phyloP scores from a whole-genome alignment of 2,329 filamentous ascomycete genomes.

The Sclerotinia minor region DNA sequence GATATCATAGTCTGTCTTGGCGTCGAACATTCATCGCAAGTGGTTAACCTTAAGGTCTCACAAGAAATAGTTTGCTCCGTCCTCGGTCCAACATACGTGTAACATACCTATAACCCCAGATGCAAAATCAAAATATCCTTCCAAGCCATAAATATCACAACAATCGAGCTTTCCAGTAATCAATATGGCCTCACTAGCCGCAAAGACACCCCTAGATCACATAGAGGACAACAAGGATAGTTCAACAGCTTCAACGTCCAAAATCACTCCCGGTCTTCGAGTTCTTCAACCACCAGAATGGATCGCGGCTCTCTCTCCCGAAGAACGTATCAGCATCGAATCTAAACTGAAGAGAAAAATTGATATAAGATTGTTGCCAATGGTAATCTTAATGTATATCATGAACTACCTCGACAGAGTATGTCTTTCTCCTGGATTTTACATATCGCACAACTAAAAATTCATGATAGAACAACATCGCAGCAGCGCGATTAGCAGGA shows the following conservation, averaged over 20 bases:
- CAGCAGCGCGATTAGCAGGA: constrained; percentile 54
- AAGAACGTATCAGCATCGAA: constrained; percentile 55
- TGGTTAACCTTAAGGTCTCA: not conserved
- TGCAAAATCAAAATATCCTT: not conserved
- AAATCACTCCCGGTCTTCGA: not conserved
- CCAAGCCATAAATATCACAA: not conserved
- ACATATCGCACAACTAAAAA: not conserved
- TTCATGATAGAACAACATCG: constrained; percentile 52
- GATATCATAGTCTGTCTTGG: not conserved
- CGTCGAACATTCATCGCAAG: not conserved
- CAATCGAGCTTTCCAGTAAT: not conserved
- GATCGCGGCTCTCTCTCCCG: constrained; percentile 50
- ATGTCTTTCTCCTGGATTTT: not conserved
- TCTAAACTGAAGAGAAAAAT: constrained; percentile 62
- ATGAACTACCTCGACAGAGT: constrained; percentile 62
- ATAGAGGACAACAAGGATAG: constrained; percentile 14
- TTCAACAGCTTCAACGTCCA: constrained; percentile 8
- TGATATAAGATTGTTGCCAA: constrained; percentile 64
- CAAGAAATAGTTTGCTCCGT: not conserved
- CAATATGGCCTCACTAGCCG: not conserved
- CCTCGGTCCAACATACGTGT: no score
- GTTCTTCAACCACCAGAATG: constrained; percentile 37
- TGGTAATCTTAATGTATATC: constrained; percentile 69
- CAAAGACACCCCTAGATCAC: constrained; percentile 8
- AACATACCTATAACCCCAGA: not conserved